These are phyloP conservation scores for Citrus trifoliata DNA, from an alignment of 345 rosid genomes.

Conservation along the genomic window DNA sequence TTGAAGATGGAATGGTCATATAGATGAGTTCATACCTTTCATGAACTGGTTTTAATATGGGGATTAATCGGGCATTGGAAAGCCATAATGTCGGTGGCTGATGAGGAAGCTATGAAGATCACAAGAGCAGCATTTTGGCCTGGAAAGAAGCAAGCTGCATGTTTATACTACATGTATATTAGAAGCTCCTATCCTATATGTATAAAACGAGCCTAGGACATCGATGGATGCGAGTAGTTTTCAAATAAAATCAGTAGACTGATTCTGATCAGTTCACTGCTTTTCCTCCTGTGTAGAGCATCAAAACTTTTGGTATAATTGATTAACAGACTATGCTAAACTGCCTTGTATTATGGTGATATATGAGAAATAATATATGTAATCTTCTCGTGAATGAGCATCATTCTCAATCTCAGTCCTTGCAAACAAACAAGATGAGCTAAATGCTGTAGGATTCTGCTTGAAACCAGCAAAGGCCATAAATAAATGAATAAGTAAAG, in stretches of 20 bases:
- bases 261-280: background rate
- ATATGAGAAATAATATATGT: background rate
- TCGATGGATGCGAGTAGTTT: background rate
- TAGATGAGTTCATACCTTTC: slow-evolving; percentile 20
- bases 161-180: slow-evolving; percentile 14
- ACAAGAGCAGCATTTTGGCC: slow-evolving; percentile 24
- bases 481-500: no score
- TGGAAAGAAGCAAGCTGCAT: slow-evolving; percentile 17
- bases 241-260: background rate
- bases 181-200: slow-evolving; percentile 15
- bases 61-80: background rate
- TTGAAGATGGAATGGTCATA: slow-evolving; percentile 73
- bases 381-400: background rate
- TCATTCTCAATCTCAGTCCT: background rate
- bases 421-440: background rate
- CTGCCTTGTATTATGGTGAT: background rate
- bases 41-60: background rate
- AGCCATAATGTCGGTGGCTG: background rate
- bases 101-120: slow-evolving; percentile 7
- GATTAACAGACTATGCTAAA: background rate
- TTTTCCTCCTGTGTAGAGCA: background rate
- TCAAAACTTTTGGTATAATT: background rate
- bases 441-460: background rate
- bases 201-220: slow-evolving; percentile 6
- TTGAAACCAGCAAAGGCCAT: background rate